Conservation (phyloP, 805 yeast genomes). For the Scheffersomyces amazonensis region DNA sequence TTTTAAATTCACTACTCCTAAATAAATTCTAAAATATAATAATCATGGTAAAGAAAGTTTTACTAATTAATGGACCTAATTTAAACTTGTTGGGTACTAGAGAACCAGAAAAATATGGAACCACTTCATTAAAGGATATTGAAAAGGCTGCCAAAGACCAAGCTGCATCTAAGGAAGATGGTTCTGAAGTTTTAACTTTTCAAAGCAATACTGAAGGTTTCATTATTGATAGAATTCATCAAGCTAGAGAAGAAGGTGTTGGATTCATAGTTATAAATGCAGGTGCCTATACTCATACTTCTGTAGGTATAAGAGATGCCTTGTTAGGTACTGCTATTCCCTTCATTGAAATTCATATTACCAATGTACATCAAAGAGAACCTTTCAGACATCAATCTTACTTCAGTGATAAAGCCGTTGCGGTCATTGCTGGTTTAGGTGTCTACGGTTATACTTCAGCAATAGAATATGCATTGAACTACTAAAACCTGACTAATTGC, state of each 20-base stretch:
- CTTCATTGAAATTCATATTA: constrained; percentile 48
- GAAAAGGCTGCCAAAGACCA: constrained; percentile 38
- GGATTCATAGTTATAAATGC: constrained; percentile 49
- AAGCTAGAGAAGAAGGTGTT: constrained; percentile 41
- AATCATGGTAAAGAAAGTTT: constrained; percentile 39
- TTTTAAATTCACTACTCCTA: too few species aligned
- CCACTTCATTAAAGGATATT: constrained; percentile 41
- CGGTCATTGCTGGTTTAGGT: constrained; percentile 42
- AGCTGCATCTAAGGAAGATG: constrained; percentile 25
- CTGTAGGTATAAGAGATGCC: constrained; percentile 50
- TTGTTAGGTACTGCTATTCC: constrained; percentile 47
- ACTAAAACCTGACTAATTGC: too few species aligned
- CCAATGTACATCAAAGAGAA: constrained; percentile 51
- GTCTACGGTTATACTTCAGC: constrained; percentile 42
- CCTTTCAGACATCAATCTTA: constrained; percentile 49
- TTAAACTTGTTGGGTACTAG: constrained; percentile 47
- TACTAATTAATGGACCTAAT: constrained; percentile 49
- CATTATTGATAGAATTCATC: constrained; percentile 45
- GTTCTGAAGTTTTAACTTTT: constrained; percentile 28
- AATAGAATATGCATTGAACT: constrained; percentile 38
- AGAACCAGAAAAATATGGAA: constrained; percentile 51
- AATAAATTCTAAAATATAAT: too few species aligned
- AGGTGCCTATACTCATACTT: constrained; percentile 53
- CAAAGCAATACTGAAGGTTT: constrained; percentile 48
- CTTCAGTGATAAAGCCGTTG: constrained; percentile 48